Base-by-base conservation (phyloP, 305 asterid genomes). In the Nicotiana rustica region DNA sequence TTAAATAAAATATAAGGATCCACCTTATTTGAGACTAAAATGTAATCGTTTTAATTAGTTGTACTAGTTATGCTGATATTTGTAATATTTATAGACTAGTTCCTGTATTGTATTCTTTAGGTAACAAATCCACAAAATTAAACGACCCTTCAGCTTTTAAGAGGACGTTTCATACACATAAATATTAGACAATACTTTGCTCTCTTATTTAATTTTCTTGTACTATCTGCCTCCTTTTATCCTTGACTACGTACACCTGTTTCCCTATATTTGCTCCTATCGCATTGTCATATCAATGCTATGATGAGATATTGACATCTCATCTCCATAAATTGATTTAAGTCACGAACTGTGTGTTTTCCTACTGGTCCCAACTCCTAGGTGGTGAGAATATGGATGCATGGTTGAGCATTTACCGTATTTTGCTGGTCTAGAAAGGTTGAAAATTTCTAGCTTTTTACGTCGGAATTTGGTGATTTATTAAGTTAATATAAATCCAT, bases 291-390 rank as follows among this genome's bases (percentile, higher is more conserved):
- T 71, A 44, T 71, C 59, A 44, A 5, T 71, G 38, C 61, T 6
- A 13, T 71, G 38, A 36, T 13, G 21, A 47, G 41, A 73, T 13
- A 18, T 47, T 73, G 79, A 21, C 79, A 73, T 73, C 38, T 12
- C 25, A 73, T 41, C 59, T 18, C n/a, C 59, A n/a, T 3, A 69
- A 36, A 70, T 73, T 73, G 61, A 73, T 47, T 47, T 47, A 21
- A 71, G 41, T 69, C 76, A 68, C 17, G 15, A 35, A 35, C 29
- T 25, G 55, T 67, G 18, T 69, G 35, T 41, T 69, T 38, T 10
- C 77, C 57, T 52, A 52, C 59, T 12, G 59, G 57, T 49, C 17
- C 57, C 56, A 49, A 49, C 15, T 49, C 14, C 17, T 10, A 10
- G 21, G 36, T 44, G 35, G 7, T 71, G 78, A 41, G 36, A 33